Evolutionary conservation across 2,329 filamentous ascomycete species (phyloP), one percentile per base, ranked within the genome.

Genomic region (Cordyceps tenuipes): DNA sequence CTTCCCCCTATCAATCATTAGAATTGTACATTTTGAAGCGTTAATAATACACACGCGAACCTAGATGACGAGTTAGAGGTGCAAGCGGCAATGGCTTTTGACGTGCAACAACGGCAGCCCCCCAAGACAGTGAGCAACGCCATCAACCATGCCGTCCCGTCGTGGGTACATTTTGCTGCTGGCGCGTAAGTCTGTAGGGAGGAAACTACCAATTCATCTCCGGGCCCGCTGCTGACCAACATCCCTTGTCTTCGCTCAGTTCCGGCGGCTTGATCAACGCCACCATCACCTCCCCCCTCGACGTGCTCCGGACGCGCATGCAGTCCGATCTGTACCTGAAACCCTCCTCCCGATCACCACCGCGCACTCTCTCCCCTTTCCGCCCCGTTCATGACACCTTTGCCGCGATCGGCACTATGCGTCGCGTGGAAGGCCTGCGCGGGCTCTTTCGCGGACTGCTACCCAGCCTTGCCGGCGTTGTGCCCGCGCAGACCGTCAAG

Each of bases 281-380:
- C 26, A 86, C 89, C 19, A 75, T 97, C 19, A 97, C 92, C 2
- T 91, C 90, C 10, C 92, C 92, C 23, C 87, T 97, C 61, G 93
- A 97, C 70, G 92, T 97, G 41, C 82, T 97, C 56, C 96, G 95
- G 74, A 97, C 93, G 15, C 85, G 93, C 46, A 80, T 97, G 3
- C 93, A 97, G 72, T 95, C 90, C 68, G 91, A 96, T 69, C 95
- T 95, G 72, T 96, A 97, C 79, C 90, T 96, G 72, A 81, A 6
- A 29, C 5, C 86, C 12, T 89, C 96, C 73, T 81, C 96, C 50
- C 81, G 82, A 17, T 83, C 88, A 53, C 77, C 82, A 17, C 81
- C 84, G 69, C 69, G 82, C 74, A 64, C 85, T 15, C 84, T 86
- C 57, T 84, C 54, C 85, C 1, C 69, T 23, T 23, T 84, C 9